Conservation (phyloP, 768 basidiomycete genomes). For the Rhodosporidiobolus sp. region DNA sequence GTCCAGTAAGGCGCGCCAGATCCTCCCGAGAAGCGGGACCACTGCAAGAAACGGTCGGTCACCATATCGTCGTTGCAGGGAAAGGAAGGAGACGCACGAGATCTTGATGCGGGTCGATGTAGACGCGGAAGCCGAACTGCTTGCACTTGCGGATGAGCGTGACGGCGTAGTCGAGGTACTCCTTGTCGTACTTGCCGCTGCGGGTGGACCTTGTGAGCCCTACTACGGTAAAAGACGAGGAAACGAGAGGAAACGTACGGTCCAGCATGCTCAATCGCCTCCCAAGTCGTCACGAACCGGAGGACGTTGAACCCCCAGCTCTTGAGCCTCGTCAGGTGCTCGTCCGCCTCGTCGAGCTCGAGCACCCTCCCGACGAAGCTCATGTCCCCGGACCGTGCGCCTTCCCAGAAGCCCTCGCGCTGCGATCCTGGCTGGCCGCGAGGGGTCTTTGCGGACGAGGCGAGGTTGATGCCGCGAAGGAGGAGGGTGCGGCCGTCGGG, state of each 20-base stretch:
- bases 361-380: conserved; percentile 75
- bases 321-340: conserved; percentile 65
- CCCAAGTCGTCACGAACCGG: conserved; percentile 84
- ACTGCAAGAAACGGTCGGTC: conserved; percentile 54
- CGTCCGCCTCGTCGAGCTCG: conserved; percentile 59
- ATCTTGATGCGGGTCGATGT: conserved; percentile 95
- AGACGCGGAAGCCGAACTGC: conserved; percentile 83
- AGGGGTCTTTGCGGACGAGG: conserved; percentile 83
- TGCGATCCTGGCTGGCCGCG: conserved; percentile 64
- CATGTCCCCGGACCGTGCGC: conserved; percentile 63
- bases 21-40: conserved; percentile 92
- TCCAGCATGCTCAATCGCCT: conserved; percentile 85
- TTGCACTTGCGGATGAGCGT: conserved; percentile 85
- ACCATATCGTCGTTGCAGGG: neutral
- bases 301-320: conserved; percentile 94
- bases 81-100: conserved; percentile 58
- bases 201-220: neutral
- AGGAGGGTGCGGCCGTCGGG: conserved; percentile 64
- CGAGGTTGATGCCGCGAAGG: conserved; percentile 90
- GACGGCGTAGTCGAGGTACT: conserved; percentile 88
- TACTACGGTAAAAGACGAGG: neutral
- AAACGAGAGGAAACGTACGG: conserved; percentile 65
- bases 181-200: conserved; percentile 84
- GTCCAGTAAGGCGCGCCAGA: conserved; percentile 96
- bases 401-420: conserved; percentile 76